Base-by-base conservation (phyloP, 345 rosid genomes). In the Turnera subulata region DNA sequence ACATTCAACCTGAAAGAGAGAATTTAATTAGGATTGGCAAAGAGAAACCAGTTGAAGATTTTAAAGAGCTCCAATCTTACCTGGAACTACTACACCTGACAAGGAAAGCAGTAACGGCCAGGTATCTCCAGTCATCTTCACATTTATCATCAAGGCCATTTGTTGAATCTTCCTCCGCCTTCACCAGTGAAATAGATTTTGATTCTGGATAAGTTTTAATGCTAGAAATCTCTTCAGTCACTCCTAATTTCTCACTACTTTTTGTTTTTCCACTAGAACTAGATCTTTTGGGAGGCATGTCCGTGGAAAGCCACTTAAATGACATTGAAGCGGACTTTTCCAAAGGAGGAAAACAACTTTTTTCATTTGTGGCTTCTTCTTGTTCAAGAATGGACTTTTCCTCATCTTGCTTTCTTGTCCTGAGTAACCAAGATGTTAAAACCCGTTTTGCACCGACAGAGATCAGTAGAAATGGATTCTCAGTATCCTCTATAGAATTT, bases 111-210 rank as follows among this genome's bases (percentile, higher is more conserved):
- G 97, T 89, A 62, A 91, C 86, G 21, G 97, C 91, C 50, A 93
- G 78, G 78, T 86, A 85, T 87, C 99, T 85, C 94, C 94, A 89
- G 70, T 89, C 99, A 74, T 89, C 96, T 75, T 86, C 95, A 66
- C 52, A 64, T 38, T 64, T 82, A 67, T 76, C 81, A 46, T 56
- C 65, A 69, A 20, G 73, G 55, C 46, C 58, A 49, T 16, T n/a
- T 72, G 71, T 62, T 54, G 66, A 53, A 7, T 69, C 61, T 13
- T 42, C 23, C 40, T 49, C 75, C 45, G 22, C 46, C 10, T 64
- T 67, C 46, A 56, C 75, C 1, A 26, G 53, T 51, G 53, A n/a
- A 61, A 23, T 21, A 6, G 76, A 19, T 38, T 24, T 25, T 37
- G 72, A 51, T 26, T 66, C 70, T 64, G 49, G 64, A 59, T 71